Conservation (phyloP, 176 grass and related monocot genomes). For the Carex littledalei region DNA sequence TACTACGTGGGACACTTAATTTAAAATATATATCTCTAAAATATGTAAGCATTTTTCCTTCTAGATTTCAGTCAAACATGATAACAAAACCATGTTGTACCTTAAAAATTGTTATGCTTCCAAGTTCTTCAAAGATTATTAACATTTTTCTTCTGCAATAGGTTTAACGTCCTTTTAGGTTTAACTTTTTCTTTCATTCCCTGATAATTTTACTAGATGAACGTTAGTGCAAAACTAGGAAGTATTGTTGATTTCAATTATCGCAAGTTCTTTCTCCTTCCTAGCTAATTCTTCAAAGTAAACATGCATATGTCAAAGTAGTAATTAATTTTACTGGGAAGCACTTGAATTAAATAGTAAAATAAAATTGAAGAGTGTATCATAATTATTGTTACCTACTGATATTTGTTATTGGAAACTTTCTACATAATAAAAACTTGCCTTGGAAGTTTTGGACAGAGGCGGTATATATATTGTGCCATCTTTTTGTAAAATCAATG, state of each 20-base stretch:
- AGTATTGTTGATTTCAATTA: background rate
- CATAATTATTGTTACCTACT: background rate
- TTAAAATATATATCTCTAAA: too few relatives aligned
- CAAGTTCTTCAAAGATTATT: background rate
- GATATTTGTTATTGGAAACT: background rate
- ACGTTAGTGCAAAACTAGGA: background rate
- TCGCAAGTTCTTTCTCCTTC: background rate
- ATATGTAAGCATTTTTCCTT: too few relatives aligned
- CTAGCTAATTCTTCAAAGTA: background rate
- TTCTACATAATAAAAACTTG: background rate
- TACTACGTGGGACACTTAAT: too few relatives aligned
- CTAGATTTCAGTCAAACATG: too few relatives aligned
- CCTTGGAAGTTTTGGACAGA: too few relatives aligned
- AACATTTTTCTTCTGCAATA: background rate
- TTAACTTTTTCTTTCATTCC: too few relatives aligned
- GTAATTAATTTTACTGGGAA: background rate
- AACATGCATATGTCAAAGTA: background rate
- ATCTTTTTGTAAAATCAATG: too few relatives aligned
- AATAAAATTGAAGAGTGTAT: background rate
- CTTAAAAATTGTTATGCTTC: too few relatives aligned
- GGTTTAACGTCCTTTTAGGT: background rate
- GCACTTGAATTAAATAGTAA: background rate
- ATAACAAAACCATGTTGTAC: too few relatives aligned
- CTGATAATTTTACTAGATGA: background rate
- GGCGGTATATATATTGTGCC: too few relatives aligned